Evolutionary conservation across 2,329 filamentous ascomycete species (phyloP), one percentile per base, ranked within the genome.

Genomic region (Fusarium verrucosum): DNA sequence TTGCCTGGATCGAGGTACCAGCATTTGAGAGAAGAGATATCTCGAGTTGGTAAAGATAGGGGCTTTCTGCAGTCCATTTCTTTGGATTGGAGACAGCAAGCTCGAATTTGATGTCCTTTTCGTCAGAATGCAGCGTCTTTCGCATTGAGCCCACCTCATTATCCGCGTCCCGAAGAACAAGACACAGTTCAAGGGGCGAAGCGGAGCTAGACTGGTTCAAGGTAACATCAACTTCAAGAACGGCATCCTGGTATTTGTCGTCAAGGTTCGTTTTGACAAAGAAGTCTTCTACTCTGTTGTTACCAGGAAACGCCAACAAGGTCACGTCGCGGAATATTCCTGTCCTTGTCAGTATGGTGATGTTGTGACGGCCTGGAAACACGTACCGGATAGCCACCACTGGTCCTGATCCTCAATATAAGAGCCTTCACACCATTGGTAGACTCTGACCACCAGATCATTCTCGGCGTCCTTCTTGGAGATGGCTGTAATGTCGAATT

Each of bases 391-490:
- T 3, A 58, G n/a, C 56, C 56, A 58, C 56, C 56, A 58, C 25
- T 58, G 56, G 14, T 58, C 56, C 14, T 58, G 56, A 13, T 58
- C 56, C 10, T 58, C 56, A 0, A 58, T 58, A 2, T 58, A 58
- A 0, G 56, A 58, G 0, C 43, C 56, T 7, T 58, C 53, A 3
- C 43, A 58, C 56, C 56, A 58, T 16, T 58, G 56, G 17, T 58
- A 58, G 1, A 58, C 56, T 14, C 52, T 33, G 0, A 58, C 56
- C 0, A 58, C 32, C n/a, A 58, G 5, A 5, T 51, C 37, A 5
- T 58, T 58, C 0, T 58, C 56, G 5, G 13, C 10, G 0, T 22
- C 37, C 1, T 52, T 38, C 22, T 58, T 51, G 10, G 3, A 14
- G 10, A 28, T 14, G 3, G 1, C 4, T 2, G 53, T 58, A 1